Evolutionary conservation across 2,329 filamentous ascomycete species (phyloP).

Genomic region (Tolypocladium guangdongense): DNA sequence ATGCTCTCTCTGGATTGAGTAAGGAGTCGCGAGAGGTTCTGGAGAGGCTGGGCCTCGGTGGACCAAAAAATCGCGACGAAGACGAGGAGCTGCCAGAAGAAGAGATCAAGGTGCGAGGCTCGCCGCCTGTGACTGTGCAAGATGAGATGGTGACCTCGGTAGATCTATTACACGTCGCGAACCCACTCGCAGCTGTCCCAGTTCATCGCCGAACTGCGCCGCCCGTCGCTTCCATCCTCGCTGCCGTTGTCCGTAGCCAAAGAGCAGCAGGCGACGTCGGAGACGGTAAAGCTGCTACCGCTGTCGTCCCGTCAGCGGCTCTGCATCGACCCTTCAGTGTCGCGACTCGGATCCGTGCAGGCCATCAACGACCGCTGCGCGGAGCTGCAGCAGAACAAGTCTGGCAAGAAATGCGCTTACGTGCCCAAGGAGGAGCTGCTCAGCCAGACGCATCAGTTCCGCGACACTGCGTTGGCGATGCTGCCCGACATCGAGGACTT

Average conservation of each 20-base stretch:
- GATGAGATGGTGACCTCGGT: slow-evolving; percentile 18
- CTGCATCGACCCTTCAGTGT: slow-evolving; percentile 82
- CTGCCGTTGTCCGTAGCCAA: slow-evolving; percentile 35
- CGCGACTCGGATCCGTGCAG: slow-evolving; percentile 55
- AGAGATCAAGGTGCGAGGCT: slow-evolving; percentile 50
- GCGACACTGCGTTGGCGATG: slow-evolving; percentile 72
- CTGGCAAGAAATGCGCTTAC: slow-evolving; percentile 55
- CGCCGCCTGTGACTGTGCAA: slow-evolving; percentile 1
- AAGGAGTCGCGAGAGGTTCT: slow-evolving; percentile 67
- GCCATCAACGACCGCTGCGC: slow-evolving; percentile 91
- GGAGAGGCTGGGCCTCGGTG: slow-evolving; percentile 47
- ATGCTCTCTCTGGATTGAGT: slow-evolving; percentile 49
- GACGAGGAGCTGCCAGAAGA: slow-evolving; percentile 42
- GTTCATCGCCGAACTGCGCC: slow-evolving; percentile 71
- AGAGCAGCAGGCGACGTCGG: slow-evolving; percentile 13
- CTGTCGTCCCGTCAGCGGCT: slow-evolving; percentile 77
- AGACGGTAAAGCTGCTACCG: slow-evolving; percentile 64
- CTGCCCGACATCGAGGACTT: slow-evolving; percentile 93
- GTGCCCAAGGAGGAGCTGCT: slow-evolving; percentile 70
- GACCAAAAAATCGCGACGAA: slow-evolving; percentile 21
- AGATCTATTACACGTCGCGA: slow-evolving; percentile 84
- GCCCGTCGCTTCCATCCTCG: slow-evolving; percentile 67
- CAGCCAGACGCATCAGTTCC: slow-evolving; percentile 63
- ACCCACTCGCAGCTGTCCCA: slow-evolving; percentile 89
- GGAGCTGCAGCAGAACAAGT: slow-evolving; percentile 68